Evolutionary conservation across 2,329 filamentous ascomycete species (phyloP).

Genomic region (Xylaria multiplex): DNA sequence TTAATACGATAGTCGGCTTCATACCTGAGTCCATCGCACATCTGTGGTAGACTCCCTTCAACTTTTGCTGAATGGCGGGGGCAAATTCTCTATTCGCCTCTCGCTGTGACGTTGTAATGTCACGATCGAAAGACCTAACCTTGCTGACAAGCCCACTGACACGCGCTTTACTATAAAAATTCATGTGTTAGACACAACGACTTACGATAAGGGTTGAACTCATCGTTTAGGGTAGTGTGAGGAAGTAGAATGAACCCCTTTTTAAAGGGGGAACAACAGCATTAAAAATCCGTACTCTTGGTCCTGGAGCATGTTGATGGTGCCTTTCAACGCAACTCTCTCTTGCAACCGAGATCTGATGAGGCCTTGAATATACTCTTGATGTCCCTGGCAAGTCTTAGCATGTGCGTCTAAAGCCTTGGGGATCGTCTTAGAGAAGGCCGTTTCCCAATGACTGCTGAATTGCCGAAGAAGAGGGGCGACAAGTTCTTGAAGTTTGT

Average conservation of each 20-base stretch:
- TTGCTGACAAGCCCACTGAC: conserved; percentile 8
- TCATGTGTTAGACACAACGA: background rate
- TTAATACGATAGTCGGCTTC: background rate
- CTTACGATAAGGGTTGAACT: background rate
- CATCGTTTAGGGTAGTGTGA: background rate
- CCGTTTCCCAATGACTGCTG: conserved; percentile 27
- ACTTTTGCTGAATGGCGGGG: conserved; percentile 18
- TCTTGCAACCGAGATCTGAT: conserved; percentile 21
- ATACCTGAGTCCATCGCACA: conserved; percentile 29
- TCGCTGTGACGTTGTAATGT: conserved; percentile 24
- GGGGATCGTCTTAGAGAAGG: conserved; percentile 35
- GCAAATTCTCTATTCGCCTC: conserved; percentile 32
- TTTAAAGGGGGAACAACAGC: no score
- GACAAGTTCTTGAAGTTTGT: conserved; percentile 27
- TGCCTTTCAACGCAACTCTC: conserved; percentile 11
- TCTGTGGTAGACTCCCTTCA: conserved; percentile 26
- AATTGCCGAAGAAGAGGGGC: conserved; percentile 29
- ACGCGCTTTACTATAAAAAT: conserved; percentile 9
- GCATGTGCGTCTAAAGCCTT: conserved; percentile 23
- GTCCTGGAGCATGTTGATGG: conserved; percentile 26
- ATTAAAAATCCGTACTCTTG: conserved; percentile 17
- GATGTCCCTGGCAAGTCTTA: background rate
- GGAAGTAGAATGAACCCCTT: background rate
- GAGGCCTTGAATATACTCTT: conserved; percentile 20
- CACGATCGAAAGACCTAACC: conserved; percentile 10